Base-by-base conservation (phyloP, 2,329 filamentous ascomycete genomes). In the Xylaria multiplex region DNA sequence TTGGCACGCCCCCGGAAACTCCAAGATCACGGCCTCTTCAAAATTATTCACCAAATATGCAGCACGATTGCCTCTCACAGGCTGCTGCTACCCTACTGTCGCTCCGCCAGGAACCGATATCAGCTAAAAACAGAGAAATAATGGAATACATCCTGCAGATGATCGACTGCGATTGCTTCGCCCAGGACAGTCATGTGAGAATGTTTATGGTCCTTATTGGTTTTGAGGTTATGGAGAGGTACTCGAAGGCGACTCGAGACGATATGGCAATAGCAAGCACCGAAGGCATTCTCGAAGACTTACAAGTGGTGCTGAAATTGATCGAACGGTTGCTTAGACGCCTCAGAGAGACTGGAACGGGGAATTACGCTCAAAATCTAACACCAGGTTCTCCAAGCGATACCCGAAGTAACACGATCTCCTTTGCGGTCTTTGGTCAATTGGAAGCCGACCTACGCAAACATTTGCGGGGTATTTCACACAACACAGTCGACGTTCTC, bases 141-240 rank as follows among this genome's bases (percentile, higher is more conserved):
- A 68, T 70, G 65, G 68, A 68, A 16, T 69, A 71, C 14, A 62
- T 71, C 32, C 43, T 69, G 1, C 67, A 66, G 22, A 69, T 71
- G 54, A 61, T 70, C 42, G 70, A 70, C 11, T 72, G 70, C 50
- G 67, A 70, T 19, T 72, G 70, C 50, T 72, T 72, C 54, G 19
- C 52, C 14, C 50, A 54, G 35, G 70, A 72, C 56, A 64, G 62
- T 22, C 66, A 69, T 11, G 55, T 70, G 32, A 62, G 69, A 16
- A 70, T 72, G 48, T 59, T 72, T 35, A 58, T 70, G 62, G 61
- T 71, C 3, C 69, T 72, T 7, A 68, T 72, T 37, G 70, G 65
- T 6, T 71, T 71, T 49, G 70, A 72, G 40, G 52, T 71, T 16
- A 71, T 72, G 70, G 63, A 65, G n/a, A 62, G 59, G 40, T 71